Percentiles rank a stretch among this genome's conserved stretches.
Conservation (phyloP, 2,329 filamentous ascomycete genomes). For the Claviceps capensis region DNA sequence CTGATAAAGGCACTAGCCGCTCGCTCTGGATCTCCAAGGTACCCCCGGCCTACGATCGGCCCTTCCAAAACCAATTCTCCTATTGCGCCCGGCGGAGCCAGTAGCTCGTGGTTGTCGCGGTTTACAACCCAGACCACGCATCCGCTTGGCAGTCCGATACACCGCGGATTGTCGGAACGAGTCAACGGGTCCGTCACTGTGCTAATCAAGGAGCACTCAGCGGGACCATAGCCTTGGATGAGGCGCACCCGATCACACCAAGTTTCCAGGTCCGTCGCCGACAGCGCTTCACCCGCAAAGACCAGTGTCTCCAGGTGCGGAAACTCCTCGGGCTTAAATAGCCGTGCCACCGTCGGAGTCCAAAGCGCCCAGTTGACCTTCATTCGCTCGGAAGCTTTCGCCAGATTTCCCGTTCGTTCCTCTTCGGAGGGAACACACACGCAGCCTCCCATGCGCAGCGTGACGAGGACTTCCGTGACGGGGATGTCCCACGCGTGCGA, state of each 20-base stretch:
- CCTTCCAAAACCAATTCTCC: constrained; percentile 11
- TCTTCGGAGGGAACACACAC: constrained; percentile 10
- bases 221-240: constrained; percentile 9
- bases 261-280: background rate
- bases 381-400: background rate
- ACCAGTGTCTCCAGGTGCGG: background rate
- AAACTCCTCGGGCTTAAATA: background rate
- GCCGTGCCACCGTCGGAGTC: constrained; percentile 1
- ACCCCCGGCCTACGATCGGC: constrained; percentile 9
- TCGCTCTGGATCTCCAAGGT: constrained; percentile 6
- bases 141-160: constrained; percentile 8
- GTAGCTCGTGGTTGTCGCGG: constrained; percentile 1
- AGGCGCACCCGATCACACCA: background rate
- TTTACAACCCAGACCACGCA: constrained; percentile 9
- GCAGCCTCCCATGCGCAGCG: constrained; percentile 8
- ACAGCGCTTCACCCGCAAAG: background rate
- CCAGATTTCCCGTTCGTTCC: constrained; percentile 8
- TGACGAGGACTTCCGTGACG: constrained; percentile 7
- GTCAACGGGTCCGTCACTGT: constrained; percentile 6
- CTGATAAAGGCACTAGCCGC: constrained; percentile 5
- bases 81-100: constrained; percentile 8
- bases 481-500: constrained; percentile 1
- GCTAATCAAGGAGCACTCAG: constrained; percentile 10
- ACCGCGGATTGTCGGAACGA: constrained; percentile 5
- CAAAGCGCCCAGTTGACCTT: background rate